Evolutionary conservation across 805 yeast species (phyloP).

Genomic region (Saccharomycopsis babjevae): DNA sequence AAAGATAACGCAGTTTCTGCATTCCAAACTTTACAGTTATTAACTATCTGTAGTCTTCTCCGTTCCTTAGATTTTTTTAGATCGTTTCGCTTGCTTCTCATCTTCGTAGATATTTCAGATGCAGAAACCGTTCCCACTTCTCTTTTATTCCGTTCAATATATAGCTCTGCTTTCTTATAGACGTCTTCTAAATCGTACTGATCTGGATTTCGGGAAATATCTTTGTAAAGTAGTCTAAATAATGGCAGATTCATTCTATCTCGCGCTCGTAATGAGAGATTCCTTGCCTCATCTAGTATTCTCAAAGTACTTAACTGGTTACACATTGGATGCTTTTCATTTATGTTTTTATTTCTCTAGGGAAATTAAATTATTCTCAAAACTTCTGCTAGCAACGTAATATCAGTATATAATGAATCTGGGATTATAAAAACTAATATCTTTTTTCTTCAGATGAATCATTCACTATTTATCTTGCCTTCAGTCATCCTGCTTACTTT

Average conservation of each 20-base stretch:
- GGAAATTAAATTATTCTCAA: background rate
- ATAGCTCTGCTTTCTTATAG: background rate
- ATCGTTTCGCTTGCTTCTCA: background rate
- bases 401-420: too few relatives aligned
- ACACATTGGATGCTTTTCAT: background rate
- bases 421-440: too few relatives aligned
- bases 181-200: background rate
- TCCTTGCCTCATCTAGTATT: conserved; percentile 1
- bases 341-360: background rate
- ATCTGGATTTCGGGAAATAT: background rate
- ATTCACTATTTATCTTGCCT: too few relatives aligned
- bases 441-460: too few relatives aligned
- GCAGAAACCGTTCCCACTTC: background rate
- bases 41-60: background rate
- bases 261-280: background rate
- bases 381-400: background rate
- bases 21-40: background rate
- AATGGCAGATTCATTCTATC: background rate
- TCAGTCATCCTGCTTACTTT: background rate
- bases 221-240: background rate
- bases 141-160: background rate
- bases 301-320: background rate
- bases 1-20: background rate
- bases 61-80: background rate
- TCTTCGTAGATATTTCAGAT: background rate